These are phyloP conservation scores for Cercophora scortea DNA, from an alignment of 495 filamentous ascomycete species.

Conservation along the genomic window DNA sequence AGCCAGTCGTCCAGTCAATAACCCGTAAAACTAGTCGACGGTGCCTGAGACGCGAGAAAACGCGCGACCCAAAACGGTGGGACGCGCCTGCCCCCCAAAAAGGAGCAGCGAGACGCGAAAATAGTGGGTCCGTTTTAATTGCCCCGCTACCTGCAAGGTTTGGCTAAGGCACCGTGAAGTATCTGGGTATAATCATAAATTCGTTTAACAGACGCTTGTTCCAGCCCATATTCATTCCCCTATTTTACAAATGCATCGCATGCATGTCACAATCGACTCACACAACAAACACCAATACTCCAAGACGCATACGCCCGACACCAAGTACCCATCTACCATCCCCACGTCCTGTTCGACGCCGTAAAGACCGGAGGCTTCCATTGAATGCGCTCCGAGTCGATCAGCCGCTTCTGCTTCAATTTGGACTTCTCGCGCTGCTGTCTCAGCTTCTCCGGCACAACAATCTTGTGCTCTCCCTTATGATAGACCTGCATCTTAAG, in stretches of 20 bases:
- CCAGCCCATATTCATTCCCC: no score
- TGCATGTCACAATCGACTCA: no score
- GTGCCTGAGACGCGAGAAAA: conserved; percentile 23
- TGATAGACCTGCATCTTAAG: conserved; percentile 92
- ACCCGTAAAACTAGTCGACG: conserved; percentile 4
- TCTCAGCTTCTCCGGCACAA: conserved; percentile 60
- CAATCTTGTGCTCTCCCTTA: conserved; percentile 89
- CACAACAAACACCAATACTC: no score
- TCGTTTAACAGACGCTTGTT: background rate
- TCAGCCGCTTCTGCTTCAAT: conserved; percentile 59
- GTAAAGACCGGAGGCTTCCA: conserved; percentile 98
- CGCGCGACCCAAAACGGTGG: conserved; percentile 12
- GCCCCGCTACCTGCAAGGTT: conserved; percentile 6
- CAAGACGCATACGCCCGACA: no score
- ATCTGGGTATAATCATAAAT: background rate
- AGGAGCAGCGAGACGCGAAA: conserved; percentile 13
- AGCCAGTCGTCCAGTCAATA: conserved; percentile 10
- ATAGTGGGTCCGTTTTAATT: conserved; percentile 14
- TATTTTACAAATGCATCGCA: no score
- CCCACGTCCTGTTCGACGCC: conserved; percentile 85
- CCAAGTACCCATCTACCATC: conserved; percentile 56
- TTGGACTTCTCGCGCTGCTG: conserved; percentile 71
- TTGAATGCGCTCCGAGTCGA: conserved; percentile 69
- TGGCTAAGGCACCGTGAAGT: background rate
- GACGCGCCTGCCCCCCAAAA: conserved; percentile 4